A percentile compares a stretch with the other conserved stretches of the same genome.
These are phyloP conservation scores for Diddensiella santjacobensis DNA, from an alignment of 805 yeast genomes.

Conservation along the genomic window DNA sequence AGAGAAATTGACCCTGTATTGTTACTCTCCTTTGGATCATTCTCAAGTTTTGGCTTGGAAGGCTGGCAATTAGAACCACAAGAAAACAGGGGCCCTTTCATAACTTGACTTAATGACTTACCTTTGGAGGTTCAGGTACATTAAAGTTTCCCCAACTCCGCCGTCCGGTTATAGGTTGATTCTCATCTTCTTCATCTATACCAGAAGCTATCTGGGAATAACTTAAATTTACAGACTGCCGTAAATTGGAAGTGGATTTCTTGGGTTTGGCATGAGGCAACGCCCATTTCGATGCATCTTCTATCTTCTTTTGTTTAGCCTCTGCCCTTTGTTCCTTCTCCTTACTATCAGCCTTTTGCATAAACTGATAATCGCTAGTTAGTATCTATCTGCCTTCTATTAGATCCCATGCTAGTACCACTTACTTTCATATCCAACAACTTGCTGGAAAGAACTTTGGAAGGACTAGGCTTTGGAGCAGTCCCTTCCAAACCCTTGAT, in stretches of 20 bases:
- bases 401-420: too few species aligned
- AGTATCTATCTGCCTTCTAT: conserved; percentile 19
- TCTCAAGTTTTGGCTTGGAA: too few species aligned
- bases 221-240: conserved; percentile 5
- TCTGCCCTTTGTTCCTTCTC: conserved; percentile 33
- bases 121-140: background rate
- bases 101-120: too few species aligned
- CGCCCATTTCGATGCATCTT: conserved; percentile 27
- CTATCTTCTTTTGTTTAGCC: conserved; percentile 23
- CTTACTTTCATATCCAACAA: conserved; percentile 83
- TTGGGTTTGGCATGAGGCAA: background rate
- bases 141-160: conserved; percentile 23
- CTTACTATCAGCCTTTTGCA: conserved; percentile 30
- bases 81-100: too few species aligned
- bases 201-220: conserved; percentile 11
- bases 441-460: conserved; percentile 53
- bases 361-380: conserved; percentile 26
- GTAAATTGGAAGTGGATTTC: background rate
- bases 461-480: conserved; percentile 19
- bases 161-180: conserved; percentile 23
- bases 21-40: too few species aligned
- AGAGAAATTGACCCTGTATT: background rate
- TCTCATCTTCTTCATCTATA: conserved; percentile 1
- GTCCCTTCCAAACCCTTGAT: conserved; percentile 12
- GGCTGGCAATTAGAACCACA: too few species aligned